Evolutionary conservation across 768 basidiomycete genomes (phyloP).

Genomic region (Tremella yokohamensis): DNA sequence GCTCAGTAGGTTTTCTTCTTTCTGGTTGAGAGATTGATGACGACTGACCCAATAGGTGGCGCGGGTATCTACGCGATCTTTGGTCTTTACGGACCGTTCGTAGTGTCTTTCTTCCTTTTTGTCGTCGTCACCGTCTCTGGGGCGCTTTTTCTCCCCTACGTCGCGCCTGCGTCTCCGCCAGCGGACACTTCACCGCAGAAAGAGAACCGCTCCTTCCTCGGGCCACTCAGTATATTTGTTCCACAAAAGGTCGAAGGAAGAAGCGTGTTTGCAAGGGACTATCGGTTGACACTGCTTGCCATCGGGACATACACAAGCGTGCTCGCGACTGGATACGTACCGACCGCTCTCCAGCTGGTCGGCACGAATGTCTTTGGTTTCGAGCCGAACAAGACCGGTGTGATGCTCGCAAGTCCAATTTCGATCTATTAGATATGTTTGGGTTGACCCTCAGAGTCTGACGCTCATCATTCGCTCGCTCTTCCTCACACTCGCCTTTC

Average conservation of each 20-base stretch:
- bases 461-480: slow-evolving; percentile 31
- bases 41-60: not conserved
- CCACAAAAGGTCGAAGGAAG: slow-evolving; percentile 10
- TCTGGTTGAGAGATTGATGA: too few relatives aligned
- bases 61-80: too few relatives aligned
- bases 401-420: slow-evolving; percentile 25
- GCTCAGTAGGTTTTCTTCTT: slow-evolving; percentile 24
- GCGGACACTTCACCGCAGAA: not conserved
- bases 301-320: slow-evolving; percentile 42
- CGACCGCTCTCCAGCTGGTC: slow-evolving; percentile 41
- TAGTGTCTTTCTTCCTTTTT: slow-evolving; percentile 35
- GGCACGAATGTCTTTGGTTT: slow-evolving; percentile 46
- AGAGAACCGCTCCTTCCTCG: slow-evolving; percentile 28
- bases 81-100: not conserved
- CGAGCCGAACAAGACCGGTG: slow-evolving; percentile 30
- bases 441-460: slow-evolving; percentile 21
- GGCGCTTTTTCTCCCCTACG: slow-evolving; percentile 44
- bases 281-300: slow-evolving; percentile 34
- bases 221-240: slow-evolving; percentile 41
- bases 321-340: slow-evolving; percentile 44
- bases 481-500: slow-evolving; percentile 42
- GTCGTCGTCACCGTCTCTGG: slow-evolving; percentile 35
- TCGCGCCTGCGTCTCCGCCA: slow-evolving; percentile 19
- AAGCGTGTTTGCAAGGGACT: slow-evolving; percentile 17
- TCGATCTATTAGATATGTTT: too few relatives aligned